Evolutionary conservation across 805 yeast genomes (phyloP).

Genomic region (Starmera dryadoides): DNA sequence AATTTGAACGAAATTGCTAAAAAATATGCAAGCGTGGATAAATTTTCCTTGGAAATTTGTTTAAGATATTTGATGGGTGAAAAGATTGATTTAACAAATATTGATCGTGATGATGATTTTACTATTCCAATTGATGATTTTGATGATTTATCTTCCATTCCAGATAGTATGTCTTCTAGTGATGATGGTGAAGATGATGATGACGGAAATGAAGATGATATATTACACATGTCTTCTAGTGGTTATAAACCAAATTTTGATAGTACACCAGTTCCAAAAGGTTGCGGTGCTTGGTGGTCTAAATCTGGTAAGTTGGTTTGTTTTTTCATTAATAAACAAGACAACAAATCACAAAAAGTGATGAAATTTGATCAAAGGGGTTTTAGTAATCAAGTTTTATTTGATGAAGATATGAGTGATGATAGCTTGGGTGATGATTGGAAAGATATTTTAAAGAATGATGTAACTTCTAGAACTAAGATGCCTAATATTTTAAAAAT

Average conservation of each 20-base stretch:
- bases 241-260: conserved; percentile 39
- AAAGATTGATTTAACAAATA: conserved; percentile 38
- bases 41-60: conserved; percentile 75
- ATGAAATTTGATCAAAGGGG: conserved; percentile 51
- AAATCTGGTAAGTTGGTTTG: conserved; percentile 72
- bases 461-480: conserved; percentile 38
- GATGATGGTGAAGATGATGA: conserved; percentile 24
- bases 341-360: conserved; percentile 31
- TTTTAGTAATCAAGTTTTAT: conserved; percentile 28
- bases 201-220: conserved; percentile 27
- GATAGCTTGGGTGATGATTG: conserved; percentile 64
- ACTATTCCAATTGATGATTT: conserved; percentile 27
- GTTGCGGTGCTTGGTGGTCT: conserved; percentile 90
- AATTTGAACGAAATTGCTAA: conserved; percentile 48
- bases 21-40: conserved; percentile 46
- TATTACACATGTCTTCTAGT: conserved; percentile 11
- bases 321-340: conserved; percentile 60
- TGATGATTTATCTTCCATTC: conserved; percentile 21
- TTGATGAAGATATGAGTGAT: conserved; percentile 27
- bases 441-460: conserved; percentile 57
- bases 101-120: conserved; percentile 27
- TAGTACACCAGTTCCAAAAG: conserved; percentile 86
- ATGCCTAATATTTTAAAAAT: conserved; percentile 37
- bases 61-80: conserved; percentile 79
- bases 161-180: conserved; percentile 11